phyloP scores from a whole-genome alignment of 257 asterid genomes.

The Scutellaria minor region DNA sequence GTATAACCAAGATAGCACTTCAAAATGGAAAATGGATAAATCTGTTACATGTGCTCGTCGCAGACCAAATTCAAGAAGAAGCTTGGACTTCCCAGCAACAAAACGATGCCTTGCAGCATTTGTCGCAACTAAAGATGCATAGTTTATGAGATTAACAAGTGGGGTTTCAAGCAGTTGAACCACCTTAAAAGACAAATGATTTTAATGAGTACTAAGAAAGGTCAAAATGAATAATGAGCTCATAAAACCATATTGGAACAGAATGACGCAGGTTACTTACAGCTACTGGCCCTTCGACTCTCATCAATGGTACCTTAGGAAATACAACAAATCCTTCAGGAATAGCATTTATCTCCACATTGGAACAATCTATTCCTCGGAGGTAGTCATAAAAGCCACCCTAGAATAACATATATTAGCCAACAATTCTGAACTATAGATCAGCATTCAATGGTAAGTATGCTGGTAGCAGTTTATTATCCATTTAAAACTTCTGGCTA shows the following conservation, averaged over 20 bases:
- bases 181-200: constrained; percentile 53
- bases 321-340: constrained; percentile 90
- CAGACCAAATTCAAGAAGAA: constrained; percentile 90
- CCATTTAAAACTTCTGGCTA: background rate
- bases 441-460: constrained; percentile 20
- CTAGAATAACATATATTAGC: constrained; percentile 46
- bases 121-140: constrained; percentile 87
- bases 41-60: constrained; percentile 78
- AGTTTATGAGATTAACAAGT: constrained; percentile 77
- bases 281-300: constrained; percentile 92
- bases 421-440: constrained; percentile 30
- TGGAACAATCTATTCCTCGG: constrained; percentile 70
- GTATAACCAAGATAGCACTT: constrained; percentile 16
- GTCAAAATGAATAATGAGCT: constrained; percentile 15
- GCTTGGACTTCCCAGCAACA: constrained; percentile 90
- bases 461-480: background rate
- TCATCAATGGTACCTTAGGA: constrained; percentile 89
- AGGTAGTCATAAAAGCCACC: constrained; percentile 78
- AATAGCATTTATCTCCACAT: constrained; percentile 83
- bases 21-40: constrained; percentile 27
- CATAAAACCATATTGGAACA: background rate
- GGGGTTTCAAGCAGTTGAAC: constrained; percentile 94
- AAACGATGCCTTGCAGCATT: constrained; percentile 96
- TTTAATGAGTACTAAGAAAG: constrained; percentile 23
- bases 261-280: constrained; percentile 55